A percentile compares a stretch with the other conserved stretches of the same genome.
Evolutionary conservation across 305 asterid genomes (phyloP).

Genomic region (Caryopteris hybrid): DNA sequence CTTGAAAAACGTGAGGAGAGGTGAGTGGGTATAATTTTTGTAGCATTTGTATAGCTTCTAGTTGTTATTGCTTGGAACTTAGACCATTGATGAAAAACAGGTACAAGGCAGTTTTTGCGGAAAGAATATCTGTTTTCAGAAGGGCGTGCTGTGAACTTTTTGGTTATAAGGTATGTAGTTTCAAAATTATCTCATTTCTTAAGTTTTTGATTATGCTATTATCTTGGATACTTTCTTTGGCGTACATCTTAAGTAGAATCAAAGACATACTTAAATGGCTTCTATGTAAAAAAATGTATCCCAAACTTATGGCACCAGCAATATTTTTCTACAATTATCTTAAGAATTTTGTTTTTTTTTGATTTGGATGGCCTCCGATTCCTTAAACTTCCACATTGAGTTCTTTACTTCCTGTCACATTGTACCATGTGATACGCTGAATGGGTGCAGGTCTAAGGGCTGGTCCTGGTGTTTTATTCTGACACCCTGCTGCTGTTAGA

Average conservation of each 20-base stretch:
- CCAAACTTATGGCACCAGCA: constrained; percentile 4
- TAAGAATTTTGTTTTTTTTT: not conserved
- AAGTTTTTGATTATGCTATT: constrained; percentile 6
- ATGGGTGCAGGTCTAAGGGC: not conserved
- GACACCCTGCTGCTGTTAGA: no score
- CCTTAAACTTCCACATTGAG: not conserved
- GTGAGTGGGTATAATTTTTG: constrained; percentile 36
- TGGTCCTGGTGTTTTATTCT: not conserved
- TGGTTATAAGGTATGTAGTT: constrained; percentile 82
- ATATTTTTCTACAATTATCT: not conserved
- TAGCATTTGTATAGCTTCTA: constrained; percentile 15
- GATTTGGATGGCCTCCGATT: not conserved
- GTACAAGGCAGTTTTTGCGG: constrained; percentile 94
- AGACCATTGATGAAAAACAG: constrained; percentile 40
- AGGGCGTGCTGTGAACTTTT: constrained; percentile 98
- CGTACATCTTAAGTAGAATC: not conserved
- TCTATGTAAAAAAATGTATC: not conserved
- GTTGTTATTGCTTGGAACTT: constrained; percentile 21
- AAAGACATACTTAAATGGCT: constrained; percentile 5
- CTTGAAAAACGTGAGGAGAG: constrained; percentile 97
- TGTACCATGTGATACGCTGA: not conserved
- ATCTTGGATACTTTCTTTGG: not conserved
- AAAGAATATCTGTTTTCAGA: constrained; percentile 92
- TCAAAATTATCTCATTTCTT: constrained; percentile 11
- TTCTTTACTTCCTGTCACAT: not conserved